These are phyloP conservation scores for Sorghum bicolor DNA, from an alignment of 176 grass and related monocot genomes.

Conservation along the genomic window DNA sequence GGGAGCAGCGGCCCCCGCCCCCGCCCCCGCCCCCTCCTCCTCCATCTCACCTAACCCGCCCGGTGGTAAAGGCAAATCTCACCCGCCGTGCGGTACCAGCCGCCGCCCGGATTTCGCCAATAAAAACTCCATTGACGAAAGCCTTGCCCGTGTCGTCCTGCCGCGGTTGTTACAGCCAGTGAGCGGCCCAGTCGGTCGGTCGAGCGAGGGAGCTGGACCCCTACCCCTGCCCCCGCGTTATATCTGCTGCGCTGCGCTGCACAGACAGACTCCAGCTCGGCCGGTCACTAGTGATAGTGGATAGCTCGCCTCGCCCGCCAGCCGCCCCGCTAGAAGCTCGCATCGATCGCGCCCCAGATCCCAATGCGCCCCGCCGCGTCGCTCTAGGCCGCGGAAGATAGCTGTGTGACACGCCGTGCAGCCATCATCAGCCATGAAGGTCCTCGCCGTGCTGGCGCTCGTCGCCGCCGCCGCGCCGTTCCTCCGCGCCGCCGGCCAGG, in stretches of 20 bases:
- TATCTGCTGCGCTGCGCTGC: not conserved
- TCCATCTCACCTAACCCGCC: not conserved
- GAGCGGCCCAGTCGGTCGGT: not conserved
- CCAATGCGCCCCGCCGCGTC: slow-evolving; percentile 20
- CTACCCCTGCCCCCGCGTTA: not conserved
- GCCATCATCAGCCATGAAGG: not conserved
- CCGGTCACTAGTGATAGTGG: not conserved
- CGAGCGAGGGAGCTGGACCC: slow-evolving; percentile 13
- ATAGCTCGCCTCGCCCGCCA: not conserved
- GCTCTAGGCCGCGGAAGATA: not conserved
- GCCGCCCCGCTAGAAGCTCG: too few relatives aligned
- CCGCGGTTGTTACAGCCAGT: slow-evolving; percentile 25
- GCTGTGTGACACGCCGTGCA: not conserved
- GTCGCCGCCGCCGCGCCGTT: slow-evolving; percentile 8
- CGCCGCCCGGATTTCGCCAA: not conserved
- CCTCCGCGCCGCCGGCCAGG: slow-evolving; percentile 31
- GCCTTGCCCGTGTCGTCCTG: slow-evolving; percentile 22
- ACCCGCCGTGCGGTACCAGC: not conserved
- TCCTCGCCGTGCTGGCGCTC: slow-evolving; percentile 39
- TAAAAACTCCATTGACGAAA: slow-evolving; percentile 24
- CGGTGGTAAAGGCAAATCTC: not conserved
- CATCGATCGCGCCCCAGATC: slow-evolving; percentile 6
- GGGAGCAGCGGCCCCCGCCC: not conserved
- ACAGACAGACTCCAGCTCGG: not conserved
- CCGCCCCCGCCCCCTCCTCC: not conserved